Evolutionary conservation across 1,139 yeast species (phyloP).

Genomic region (Sugiyamaella sp.): DNA sequence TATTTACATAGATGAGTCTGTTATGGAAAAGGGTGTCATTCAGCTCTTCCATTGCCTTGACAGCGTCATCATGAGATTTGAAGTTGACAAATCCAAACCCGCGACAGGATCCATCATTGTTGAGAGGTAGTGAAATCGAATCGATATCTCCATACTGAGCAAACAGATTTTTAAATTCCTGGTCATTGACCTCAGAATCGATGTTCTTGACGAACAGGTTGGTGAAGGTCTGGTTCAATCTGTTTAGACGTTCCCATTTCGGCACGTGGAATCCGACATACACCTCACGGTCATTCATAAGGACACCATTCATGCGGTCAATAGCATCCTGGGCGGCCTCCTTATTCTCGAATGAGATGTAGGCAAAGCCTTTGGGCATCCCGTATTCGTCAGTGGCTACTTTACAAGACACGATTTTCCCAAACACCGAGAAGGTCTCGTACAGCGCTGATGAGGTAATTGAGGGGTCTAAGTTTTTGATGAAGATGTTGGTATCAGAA

Average conservation of each 20-base stretch:
- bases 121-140: constrained; percentile 68
- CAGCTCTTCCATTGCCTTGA: constrained; percentile 76
- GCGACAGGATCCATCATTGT: constrained; percentile 71
- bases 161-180: constrained; percentile 65
- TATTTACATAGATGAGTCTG: constrained; percentile 77
- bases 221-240: constrained; percentile 84
- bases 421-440: constrained; percentile 72
- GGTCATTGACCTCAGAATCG: constrained; percentile 61
- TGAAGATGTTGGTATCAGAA: constrained; percentile 32
- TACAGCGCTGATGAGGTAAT: constrained; percentile 62
- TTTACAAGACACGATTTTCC: constrained; percentile 57
- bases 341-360: constrained; percentile 62
- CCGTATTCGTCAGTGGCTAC: constrained; percentile 59
- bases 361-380: constrained; percentile 65
- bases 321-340: constrained; percentile 74
- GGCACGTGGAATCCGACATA: constrained; percentile 87
- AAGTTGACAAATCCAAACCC: constrained; percentile 92
- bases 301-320: constrained; percentile 80
- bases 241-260: constrained; percentile 82
- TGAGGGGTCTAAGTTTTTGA: constrained; percentile 62
- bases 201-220: constrained; percentile 86
- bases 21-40: constrained; percentile 77
- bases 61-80: constrained; percentile 77
- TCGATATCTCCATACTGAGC: constrained; percentile 63
- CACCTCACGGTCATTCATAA: constrained; percentile 84